Evolutionary conservation across 1,139 yeast genomes (phyloP), one percentile per base, ranked within the genome.

Genomic region (Candida albicans): DNA sequence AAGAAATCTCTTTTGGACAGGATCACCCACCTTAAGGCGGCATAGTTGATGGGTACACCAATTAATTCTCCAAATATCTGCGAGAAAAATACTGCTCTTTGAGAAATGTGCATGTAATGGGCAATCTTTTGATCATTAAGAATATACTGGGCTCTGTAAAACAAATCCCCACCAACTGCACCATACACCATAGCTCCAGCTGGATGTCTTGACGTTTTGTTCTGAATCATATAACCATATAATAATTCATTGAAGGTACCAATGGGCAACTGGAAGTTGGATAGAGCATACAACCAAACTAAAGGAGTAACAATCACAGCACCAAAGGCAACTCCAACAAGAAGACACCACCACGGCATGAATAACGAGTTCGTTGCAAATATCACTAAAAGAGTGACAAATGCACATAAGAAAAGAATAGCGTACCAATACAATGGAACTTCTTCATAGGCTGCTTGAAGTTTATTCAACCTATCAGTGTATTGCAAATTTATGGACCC

Each of bases 61-160:
- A 77, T 58, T 5, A 73, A 37, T 51, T 74, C 80, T 1, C 82
- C 82, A 49, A 68, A 73, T 2, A 77, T 52, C 48, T 18, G 22
- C 5, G 22, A 18, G 5, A 18, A 18, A 5, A 18, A 18, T 18
- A 18, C 22, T 18, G 22, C 22, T 43, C 59, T 64, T 0, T 81
- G 81, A 0, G 81, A 78, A 5, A 77, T 53, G 46, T 72, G 75
- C 55, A 70, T 73, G 54, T 75, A 76, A 18, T 18, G 22, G 22
- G 22, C 22, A 18, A 18, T 18, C 5, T 18, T 18, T 18, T 18
- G 22, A 18, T 18, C 22, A 18, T 18, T 18, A 5, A 18, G 22
- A 52, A 73, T 73, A 49, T 65, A 73, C 51, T 76, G 81, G 1
- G 79, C 78, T 39, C 81, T 57, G 49, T 77, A 76, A 79, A 80